Base-by-base conservation (phyloP, 768 basidiomycete genomes). In the Russula foetens region DNA sequence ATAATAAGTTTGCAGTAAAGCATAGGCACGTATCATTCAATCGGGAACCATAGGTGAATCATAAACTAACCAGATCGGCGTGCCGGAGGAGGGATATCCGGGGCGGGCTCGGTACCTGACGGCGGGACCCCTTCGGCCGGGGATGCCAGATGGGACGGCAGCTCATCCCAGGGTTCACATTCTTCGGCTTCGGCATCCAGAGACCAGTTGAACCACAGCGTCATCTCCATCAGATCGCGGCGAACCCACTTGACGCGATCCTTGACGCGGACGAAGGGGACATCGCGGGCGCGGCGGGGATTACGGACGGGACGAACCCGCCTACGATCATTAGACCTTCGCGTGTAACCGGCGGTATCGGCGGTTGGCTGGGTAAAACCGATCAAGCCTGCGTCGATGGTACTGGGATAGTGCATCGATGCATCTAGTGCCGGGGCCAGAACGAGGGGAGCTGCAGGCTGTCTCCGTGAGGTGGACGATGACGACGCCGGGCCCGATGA, bases 141-240 rank as follows among this genome's bases (percentile, higher is more conserved):
- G 17, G 26, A 14, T 29, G 7, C 14, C 23, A 2, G 23, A 29
- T 33, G 14, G 43, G n/a, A 23, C 28, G 52, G 53, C 33, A 26
- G 47, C 17, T 50, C 26, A 62, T 3, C 15, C 60, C 56, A 57
- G 15, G 29, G 14, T 3, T 28, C 31, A 15, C 46, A 41, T 14
- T 35, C 56, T 29, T 33, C 35, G 4, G 28, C 35, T 3, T 52
- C 60, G 12, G 56, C 60, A 12, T 62, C 23, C 45, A 35, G 56
- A 26, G 61, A 62, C 51, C 50, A 62, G 21, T 62, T 41, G 15
- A 58, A 47, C 45, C 19, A 53, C 38, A 62, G 2, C 6, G 61
- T 62, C 46, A 62, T 51, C 24, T 58, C 41, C 29, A 58, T 14
- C 17, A 62, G 14, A n/a, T 35, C 28, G 3, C 17, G 29, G 1